Conservation (phyloP, 2,329 filamentous ascomycete genomes). For the Claviceps sorghi region DNA sequence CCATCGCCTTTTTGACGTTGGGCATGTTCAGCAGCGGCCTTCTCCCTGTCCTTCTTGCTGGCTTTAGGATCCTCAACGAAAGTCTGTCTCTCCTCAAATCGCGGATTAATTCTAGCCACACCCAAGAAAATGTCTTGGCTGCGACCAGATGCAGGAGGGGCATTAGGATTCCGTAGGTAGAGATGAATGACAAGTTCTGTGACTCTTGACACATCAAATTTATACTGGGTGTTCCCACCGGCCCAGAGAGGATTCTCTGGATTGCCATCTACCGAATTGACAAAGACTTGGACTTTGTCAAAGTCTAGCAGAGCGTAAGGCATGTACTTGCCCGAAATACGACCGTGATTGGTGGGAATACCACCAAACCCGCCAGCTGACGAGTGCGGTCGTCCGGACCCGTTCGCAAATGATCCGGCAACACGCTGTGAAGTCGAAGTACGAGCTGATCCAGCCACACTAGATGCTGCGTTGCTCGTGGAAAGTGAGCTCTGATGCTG, state of each 20-base stretch:
- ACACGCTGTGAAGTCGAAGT: slow-evolving; percentile 42
- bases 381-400: slow-evolving; percentile 61
- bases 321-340: slow-evolving; percentile 91
- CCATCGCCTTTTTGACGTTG: slow-evolving; percentile 33
- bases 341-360: slow-evolving; percentile 84
- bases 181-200: slow-evolving; percentile 84
- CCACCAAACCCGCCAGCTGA: slow-evolving; percentile 69
- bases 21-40: slow-evolving; percentile 53
- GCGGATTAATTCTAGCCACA: slow-evolving; percentile 77
- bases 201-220: slow-evolving; percentile 93
- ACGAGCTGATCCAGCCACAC: slow-evolving; percentile 35
- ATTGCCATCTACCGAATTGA: slow-evolving; percentile 88
- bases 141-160: slow-evolving; percentile 70
- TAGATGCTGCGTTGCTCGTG: slow-evolving; percentile 38
- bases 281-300: slow-evolving; percentile 96
- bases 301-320: slow-evolving; percentile 95
- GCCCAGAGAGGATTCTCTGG: slow-evolving; percentile 94
- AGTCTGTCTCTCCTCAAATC: slow-evolving; percentile 65
- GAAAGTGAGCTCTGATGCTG: slow-evolving; percentile 64
- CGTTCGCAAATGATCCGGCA: slow-evolving; percentile 49
- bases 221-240: slow-evolving; percentile 97
- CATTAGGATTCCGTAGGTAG: slow-evolving; percentile 85
- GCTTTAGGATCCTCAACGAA: slow-evolving; percentile 67
- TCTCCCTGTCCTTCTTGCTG: slow-evolving; percentile 75
- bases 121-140: slow-evolving; percentile 96